Percentiles rank a stretch among this genome's conserved stretches.
Conservation (phyloP, 495 filamentous ascomycete genomes). For the Daldinia loculata region DNA sequence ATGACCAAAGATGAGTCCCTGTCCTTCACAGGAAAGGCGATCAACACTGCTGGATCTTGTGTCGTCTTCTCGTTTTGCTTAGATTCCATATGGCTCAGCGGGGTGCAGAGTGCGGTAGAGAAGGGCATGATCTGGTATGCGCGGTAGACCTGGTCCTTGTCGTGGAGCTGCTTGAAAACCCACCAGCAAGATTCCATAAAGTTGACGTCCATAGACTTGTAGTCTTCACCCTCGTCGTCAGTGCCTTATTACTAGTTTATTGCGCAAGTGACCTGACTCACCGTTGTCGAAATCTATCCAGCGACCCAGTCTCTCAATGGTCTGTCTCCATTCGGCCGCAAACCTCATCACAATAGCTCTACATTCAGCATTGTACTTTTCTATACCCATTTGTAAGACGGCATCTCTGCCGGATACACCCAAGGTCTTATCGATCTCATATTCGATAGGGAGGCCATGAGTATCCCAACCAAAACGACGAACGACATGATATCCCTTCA, state of each 20-base stretch:
- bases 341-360: conserved; percentile 94
- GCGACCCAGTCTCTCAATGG: conserved; percentile 87
- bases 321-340: conserved; percentile 86
- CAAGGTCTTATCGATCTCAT: conserved; percentile 98
- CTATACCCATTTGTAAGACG: conserved; percentile 86
- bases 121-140: conserved; percentile 89
- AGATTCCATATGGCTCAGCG: conserved; percentile 86
- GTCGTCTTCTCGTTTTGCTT: conserved; percentile 68
- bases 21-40: conserved; percentile 38
- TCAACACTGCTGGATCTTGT: conserved; percentile 38
- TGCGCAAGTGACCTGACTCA: background rate
- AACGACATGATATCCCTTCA: conserved; percentile 92
- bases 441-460: conserved; percentile 94
- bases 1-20: conserved; percentile 36
- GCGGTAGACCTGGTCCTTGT: conserved; percentile 82
- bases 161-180: conserved; percentile 85
- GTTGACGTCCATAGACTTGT: conserved; percentile 80
- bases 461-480: conserved; percentile 83
- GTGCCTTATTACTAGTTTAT: background rate
- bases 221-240: conserved; percentile 16
- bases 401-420: conserved; percentile 88
- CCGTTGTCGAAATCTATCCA: conserved; percentile 99
- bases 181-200: conserved; percentile 95
- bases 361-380: conserved; percentile 92
- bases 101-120: conserved; percentile 83